Evolutionary conservation across 1,139 yeast genomes (phyloP), one percentile per base, ranked within the genome.

Genomic region (Ogataea hybrid): DNA sequence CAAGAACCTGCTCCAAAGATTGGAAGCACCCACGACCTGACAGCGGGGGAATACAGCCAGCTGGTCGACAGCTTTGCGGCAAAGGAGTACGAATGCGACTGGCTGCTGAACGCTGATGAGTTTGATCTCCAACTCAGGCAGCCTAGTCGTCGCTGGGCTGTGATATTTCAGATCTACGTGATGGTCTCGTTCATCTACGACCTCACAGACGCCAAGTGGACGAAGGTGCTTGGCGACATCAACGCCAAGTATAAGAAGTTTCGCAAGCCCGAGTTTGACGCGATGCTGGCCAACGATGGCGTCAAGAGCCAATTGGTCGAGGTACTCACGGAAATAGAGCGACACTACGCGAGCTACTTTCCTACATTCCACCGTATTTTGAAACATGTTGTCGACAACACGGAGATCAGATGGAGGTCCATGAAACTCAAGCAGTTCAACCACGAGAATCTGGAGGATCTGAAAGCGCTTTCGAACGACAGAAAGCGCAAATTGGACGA

Each of bases 381-480:
- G 37, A 41, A 40, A 20, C 41, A 49, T 25, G 32, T 48, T n/a
- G 43, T 48, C 9, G 47, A 45, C 25, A 35, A 41, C 9, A 47
- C 51, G 6, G 65, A 61, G 38, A 27, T 35, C 20, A 48, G 52
- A 9, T 61, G 62, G 56, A 44, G 49, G 3, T 39, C 39, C 2
- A 51, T 61, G 53, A 61, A 61, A 46, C 33, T 59, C 34, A 52
- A 53, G 28, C 48, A 45, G 25, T 59, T 59, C 37, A 49, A 43
- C 22, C 58, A 57, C 35, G 61, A 58, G 5, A 34, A 42, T 8
- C 14, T 53, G 14, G 27, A 32, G 1, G 38, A 46, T 6, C 36
- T 57, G 8, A 21, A 29, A 3, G 27, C 36, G 4, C 34, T 51
- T 11, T 42, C 53, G 2, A 44, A 39, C 8, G 32, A 47, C 3